These are phyloP conservation scores for Sugiyamaella smithiae DNA, from an alignment of 805 yeast genomes.

Conservation along the genomic window DNA sequence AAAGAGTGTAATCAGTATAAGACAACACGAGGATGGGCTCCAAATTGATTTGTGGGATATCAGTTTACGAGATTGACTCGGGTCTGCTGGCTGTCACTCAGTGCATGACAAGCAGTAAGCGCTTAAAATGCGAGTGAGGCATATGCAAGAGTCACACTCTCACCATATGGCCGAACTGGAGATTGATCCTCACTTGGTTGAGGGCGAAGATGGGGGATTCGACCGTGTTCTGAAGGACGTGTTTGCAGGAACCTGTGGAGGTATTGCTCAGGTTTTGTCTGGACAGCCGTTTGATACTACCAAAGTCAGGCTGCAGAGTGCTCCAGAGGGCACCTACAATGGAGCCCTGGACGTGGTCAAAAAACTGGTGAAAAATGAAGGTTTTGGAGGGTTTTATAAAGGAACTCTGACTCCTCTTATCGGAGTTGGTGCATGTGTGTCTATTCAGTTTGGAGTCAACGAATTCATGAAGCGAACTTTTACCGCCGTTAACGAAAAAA, in stretches of 20 bases:
- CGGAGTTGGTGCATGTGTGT: slow-evolving; percentile 97
- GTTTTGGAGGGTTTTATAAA: slow-evolving; percentile 81
- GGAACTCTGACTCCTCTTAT: slow-evolving; percentile 91
- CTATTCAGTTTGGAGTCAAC: slow-evolving; percentile 92
- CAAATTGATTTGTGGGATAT: no score
- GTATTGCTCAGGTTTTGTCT: slow-evolving; percentile 89
- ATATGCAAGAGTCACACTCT: slow-evolving; percentile 1
- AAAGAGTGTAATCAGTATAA: no score
- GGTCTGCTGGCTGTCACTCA: no score
- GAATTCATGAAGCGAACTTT: slow-evolving; percentile 89
- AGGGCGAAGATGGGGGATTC: slow-evolving; percentile 22
- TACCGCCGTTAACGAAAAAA: slow-evolving; percentile 41
- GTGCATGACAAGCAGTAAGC: no score
- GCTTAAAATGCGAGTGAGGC: no score
- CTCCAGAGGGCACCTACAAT: slow-evolving; percentile 68
- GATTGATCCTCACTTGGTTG: slow-evolving; percentile 25
- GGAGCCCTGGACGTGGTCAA: slow-evolving; percentile 78
- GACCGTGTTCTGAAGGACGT: slow-evolving; percentile 67
- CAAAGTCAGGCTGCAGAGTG: slow-evolving; percentile 88
- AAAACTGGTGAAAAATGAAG: slow-evolving; percentile 72
- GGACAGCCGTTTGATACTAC: slow-evolving; percentile 98
- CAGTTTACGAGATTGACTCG: no score
- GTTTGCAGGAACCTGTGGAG: slow-evolving; percentile 91
- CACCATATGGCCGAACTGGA: slow-evolving; percentile 23
- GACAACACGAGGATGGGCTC: no score